Percentiles rank a stretch among this genome's conserved stretches.
Evolutionary conservation across 139 green algal genomes (phyloP).

Genomic region (Chloropicon primus): DNA sequence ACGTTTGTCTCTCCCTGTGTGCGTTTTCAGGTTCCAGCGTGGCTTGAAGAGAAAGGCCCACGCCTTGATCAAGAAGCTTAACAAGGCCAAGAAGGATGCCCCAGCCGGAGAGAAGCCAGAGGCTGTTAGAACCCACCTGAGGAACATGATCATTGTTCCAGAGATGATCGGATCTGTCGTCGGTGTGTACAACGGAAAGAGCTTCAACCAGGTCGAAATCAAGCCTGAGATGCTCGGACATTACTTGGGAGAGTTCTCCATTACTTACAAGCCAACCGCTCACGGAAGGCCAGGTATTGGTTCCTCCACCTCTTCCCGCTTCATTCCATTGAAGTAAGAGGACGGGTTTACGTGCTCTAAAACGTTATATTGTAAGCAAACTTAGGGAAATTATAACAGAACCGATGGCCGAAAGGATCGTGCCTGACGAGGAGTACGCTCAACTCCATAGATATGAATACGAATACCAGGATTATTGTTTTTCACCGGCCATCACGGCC

Average conservation of each 20-base stretch:
- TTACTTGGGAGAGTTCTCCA: slow-evolving; percentile 99
- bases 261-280: slow-evolving; percentile 97
- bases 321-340: slow-evolving; percentile 96
- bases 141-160: slow-evolving; percentile 98
- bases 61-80: slow-evolving; percentile 93
- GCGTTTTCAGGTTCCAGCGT: slow-evolving; percentile 69
- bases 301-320: slow-evolving; percentile 83
- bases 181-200: slow-evolving; percentile 99
- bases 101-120: slow-evolving; percentile 88
- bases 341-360: too few relatives aligned
- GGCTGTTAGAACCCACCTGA: slow-evolving; percentile 92
- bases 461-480: too few relatives aligned
- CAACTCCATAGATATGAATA: too few relatives aligned
- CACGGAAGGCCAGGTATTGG: slow-evolving; percentile 96
- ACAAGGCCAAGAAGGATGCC: slow-evolving; percentile 27
- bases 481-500: too few relatives aligned
- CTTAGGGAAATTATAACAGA: too few relatives aligned
- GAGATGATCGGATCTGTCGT: slow-evolving; percentile 95
- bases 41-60: slow-evolving; percentile 93
- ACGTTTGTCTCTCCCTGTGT: background rate
- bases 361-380: too few relatives aligned
- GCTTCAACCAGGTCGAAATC: slow-evolving; percentile 88
- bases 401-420: too few relatives aligned
- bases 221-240: slow-evolving; percentile 94
- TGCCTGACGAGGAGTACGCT: too few relatives aligned